Evolutionary conservation across 257 asterid species (phyloP), one percentile per base, ranked within the genome.

Genomic region (Buddleja alternifolia): DNA sequence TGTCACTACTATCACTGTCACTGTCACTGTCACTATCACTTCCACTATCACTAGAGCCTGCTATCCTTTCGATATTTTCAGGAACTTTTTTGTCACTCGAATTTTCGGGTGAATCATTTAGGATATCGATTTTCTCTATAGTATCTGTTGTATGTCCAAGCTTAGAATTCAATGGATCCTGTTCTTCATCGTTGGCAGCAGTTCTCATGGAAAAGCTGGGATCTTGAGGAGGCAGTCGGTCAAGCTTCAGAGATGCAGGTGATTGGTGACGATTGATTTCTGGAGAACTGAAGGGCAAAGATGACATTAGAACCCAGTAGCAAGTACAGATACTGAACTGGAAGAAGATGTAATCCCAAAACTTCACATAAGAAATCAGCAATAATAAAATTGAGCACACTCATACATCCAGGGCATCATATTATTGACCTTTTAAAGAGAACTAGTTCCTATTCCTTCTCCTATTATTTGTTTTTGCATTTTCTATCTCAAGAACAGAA

Each of bases 1-100:
- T 81, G 47, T 81, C 88, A 80, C 90, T 86, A 60, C 85, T 80
- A 52, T 83, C 90, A 70, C 87, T 90, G 2, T 82, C 94, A 75
- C 89, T 89, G 39, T 77, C 91, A 66, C 88, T 84, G 17, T 73
- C 90, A 37, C 67, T 60, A 10, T 16, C 69, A 63, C 95, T 87
- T 68, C 77, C 82, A 2, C 92, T 86, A 36, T 77, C 87, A 70
- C 96, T 88, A 48, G 93, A 87, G 79, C 85, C 88, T 9, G 76
- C 83, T 52, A 44, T 70, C 20, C 82, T 83, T 81, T 75, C 93
- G 54, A 77, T 75, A 60, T 78, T 87, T 37, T 84, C 82, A 19
- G 85, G 57, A 34, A 55, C 77, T 65, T 74, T 87, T 75, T 83
- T 84, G 78, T 80, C 90, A 29, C 69, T 78, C 16, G 63, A 70